phyloP scores from a whole-genome alignment of 768 basidiomycete species.

The Amanita muscaria region DNA sequence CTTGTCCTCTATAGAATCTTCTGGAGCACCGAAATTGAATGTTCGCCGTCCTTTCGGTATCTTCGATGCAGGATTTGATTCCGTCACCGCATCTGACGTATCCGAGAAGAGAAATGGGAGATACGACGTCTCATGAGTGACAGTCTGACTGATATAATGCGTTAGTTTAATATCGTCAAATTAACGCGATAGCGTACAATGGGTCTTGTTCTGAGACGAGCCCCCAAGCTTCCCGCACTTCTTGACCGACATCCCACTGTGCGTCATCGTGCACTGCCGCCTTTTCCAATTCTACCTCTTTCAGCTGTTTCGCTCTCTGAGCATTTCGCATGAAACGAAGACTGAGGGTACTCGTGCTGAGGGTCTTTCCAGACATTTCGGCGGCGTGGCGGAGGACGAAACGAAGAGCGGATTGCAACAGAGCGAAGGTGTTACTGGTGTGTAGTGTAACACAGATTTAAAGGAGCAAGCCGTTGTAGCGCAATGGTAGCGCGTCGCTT shows the following conservation, averaged over 20 bases:
- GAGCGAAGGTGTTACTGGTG: no score
- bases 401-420: no score
- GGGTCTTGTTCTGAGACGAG: conserved; percentile 13
- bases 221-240: conserved; percentile 47
- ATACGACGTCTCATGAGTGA: conserved; percentile 54
- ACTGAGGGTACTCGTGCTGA: conserved; percentile 57
- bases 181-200: conserved; percentile 12
- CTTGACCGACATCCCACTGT: conserved; percentile 52
- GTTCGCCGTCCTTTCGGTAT: conserved; percentile 35
- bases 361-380: conserved; percentile 37
- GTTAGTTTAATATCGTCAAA: not conserved
- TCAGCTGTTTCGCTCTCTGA: conserved; percentile 41
- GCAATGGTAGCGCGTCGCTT: conserved; percentile 11
- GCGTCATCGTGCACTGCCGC: conserved; percentile 54
- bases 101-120: conserved; percentile 55
- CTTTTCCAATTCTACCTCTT: conserved; percentile 40
- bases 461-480: conserved; percentile 10
- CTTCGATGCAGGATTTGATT: not conserved
- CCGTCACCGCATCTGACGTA: conserved; percentile 12
- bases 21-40: conserved; percentile 38
- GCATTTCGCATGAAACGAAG: conserved; percentile 72
- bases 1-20: conserved; percentile 15
- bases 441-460: no score
- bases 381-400: not conserved
- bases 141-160: conserved; percentile 16